A percentile compares a stretch with the other conserved stretches of the same genome.
Evolutionary conservation across 129 eudicot species (phyloP).

Genomic region (Artemisia argyi): DNA sequence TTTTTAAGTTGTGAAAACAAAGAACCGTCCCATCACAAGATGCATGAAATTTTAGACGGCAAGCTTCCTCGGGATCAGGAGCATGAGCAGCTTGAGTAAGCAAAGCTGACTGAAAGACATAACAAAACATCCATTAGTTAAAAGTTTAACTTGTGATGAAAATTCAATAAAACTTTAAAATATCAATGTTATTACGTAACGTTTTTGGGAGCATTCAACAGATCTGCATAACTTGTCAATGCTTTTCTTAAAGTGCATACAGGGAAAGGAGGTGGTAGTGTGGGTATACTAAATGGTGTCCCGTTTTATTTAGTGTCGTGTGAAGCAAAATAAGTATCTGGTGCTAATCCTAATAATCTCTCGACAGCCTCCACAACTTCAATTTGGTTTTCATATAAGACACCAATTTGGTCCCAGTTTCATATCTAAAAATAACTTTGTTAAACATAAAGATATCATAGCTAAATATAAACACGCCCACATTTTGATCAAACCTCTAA

Average conservation of each 20-base stretch:
- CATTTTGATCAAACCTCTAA: too few relatives aligned
- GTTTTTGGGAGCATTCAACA: constrained; percentile 86
- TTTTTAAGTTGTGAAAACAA: not conserved
- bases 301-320: constrained; percentile 80
- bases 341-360: constrained; percentile 56
- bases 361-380: constrained; percentile 87
- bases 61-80: constrained; percentile 83
- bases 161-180: not conserved
- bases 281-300: constrained; percentile 59
- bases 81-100: constrained; percentile 90
- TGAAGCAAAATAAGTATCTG: constrained; percentile 77
- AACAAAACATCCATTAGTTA: too few relatives aligned
- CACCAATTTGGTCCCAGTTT: constrained; percentile 99
- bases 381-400: constrained; percentile 75
- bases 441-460: too few relatives aligned
- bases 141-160: not conserved
- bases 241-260: constrained; percentile 87
- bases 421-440: constrained; percentile 50
- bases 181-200: constrained; percentile 37
- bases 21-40: constrained; percentile 93
- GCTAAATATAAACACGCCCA: too few relatives aligned
- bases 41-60: constrained; percentile 75
- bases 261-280: constrained; percentile 89
- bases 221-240: constrained; percentile 75
- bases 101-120: constrained; percentile 66